Conservation (phyloP, 2,329 filamentous ascomycete genomes). For the Phyllosticta capitalensis region DNA sequence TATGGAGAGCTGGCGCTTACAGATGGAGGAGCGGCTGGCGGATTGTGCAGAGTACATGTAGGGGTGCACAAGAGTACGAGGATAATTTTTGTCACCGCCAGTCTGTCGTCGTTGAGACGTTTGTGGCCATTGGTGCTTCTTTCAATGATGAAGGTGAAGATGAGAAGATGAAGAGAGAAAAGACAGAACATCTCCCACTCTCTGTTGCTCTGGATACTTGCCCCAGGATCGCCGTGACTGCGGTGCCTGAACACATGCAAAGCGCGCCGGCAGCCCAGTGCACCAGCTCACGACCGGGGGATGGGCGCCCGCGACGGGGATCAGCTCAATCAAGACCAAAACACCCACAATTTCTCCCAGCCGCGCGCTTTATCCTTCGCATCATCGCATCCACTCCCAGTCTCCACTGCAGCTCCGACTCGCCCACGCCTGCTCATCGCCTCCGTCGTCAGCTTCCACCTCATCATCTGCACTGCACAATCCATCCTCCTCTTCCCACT, state of each 20-base stretch:
- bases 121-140: no score
- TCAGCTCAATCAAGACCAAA: not conserved
- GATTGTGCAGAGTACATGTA: not conserved
- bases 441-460: constrained; percentile 17
- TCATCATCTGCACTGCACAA: constrained; percentile 10
- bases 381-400: constrained; percentile 1
- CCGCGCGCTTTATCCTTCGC: constrained; percentile 10
- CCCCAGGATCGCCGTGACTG: not conserved
- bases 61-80: not conserved
- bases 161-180: no score
- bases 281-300: constrained; percentile 3
- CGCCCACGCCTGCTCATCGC: constrained; percentile 25
- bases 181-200: no score
- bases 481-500: constrained; percentile 22
- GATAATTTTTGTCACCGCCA: not conserved
- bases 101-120: no score
- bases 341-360: constrained; percentile 1
- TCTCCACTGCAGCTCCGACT: constrained; percentile 15
- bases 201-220: not conserved
- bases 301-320: constrained; percentile 1
- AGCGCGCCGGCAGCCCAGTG: not conserved
- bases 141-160: no score
- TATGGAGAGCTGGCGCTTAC: not conserved
- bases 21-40: not conserved
- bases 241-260: constrained; percentile 10